These are phyloP conservation scores for Ascochyta lentis DNA, from an alignment of 2,329 filamentous ascomycete species.

Conservation along the genomic window DNA sequence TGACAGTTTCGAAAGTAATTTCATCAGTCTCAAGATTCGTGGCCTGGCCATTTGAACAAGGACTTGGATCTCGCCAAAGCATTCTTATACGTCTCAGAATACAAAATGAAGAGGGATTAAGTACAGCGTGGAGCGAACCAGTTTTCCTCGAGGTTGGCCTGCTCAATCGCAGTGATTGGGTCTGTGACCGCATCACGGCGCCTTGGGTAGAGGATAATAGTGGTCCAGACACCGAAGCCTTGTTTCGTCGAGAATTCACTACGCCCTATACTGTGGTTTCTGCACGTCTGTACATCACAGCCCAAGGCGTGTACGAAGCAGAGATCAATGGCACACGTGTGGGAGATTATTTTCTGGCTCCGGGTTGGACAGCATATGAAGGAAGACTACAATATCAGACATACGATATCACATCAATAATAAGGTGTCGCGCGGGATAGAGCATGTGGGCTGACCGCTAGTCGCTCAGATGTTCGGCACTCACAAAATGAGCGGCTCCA, in stretches of 20 bases:
- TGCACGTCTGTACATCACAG: background rate
- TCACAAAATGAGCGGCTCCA: too few relatives aligned
- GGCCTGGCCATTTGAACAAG: background rate
- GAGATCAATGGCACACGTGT: background rate
- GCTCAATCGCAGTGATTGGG: background rate
- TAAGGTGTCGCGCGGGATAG: too few relatives aligned
- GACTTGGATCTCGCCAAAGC: background rate
- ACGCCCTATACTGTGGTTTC: too few relatives aligned
- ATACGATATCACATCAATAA: background rate
- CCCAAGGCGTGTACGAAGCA: background rate
- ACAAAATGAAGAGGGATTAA: background rate
- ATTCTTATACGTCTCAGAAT: background rate
- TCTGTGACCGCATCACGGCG: background rate
- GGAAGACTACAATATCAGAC: conserved; percentile 1
- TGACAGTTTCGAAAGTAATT: too few relatives aligned
- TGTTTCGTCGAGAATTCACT: background rate
- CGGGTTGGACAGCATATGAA: background rate
- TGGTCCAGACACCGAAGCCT: background rate
- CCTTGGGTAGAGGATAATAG: background rate
- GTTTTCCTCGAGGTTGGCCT: background rate
- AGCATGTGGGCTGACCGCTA: too few relatives aligned
- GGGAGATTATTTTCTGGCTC: conserved; percentile 2
- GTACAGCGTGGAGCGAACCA: background rate
- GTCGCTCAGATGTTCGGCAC: too few relatives aligned
- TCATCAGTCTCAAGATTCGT: too few relatives aligned